These are phyloP conservation scores for Melocanna baccifera DNA, from an alignment of 176 grass and related monocot genomes.

Conservation along the genomic window DNA sequence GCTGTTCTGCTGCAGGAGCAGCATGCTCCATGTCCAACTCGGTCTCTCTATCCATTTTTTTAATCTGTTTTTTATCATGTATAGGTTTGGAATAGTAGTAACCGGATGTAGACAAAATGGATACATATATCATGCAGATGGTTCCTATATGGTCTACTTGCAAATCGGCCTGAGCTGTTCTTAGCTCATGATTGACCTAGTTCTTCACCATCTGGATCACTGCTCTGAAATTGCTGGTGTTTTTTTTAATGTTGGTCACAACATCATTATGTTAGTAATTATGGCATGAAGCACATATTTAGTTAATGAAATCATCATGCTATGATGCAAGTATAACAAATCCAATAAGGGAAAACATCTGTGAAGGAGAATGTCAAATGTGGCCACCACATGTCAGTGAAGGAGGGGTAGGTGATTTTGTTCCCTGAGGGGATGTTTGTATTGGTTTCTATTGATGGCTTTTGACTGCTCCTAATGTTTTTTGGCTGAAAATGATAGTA, in stretches of 20 bases:
- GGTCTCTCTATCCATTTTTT: constrained; percentile 11
- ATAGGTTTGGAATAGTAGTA: constrained; percentile 53
- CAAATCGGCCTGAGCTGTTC: constrained; percentile 11
- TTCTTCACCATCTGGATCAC: neutral
- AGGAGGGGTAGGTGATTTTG: neutral
- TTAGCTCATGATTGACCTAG: neutral
- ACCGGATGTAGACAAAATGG: constrained; percentile 31
- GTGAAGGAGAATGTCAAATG: neutral
- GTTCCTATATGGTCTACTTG: constrained; percentile 31
- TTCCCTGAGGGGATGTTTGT: no score
- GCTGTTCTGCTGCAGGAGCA: constrained; percentile 32
- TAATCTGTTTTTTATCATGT: constrained; percentile 43
- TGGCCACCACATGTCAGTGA: neutral
- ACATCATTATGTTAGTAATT: no score
- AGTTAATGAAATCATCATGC: neutral
- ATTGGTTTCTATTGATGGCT: no score
- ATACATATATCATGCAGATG: constrained; percentile 43
- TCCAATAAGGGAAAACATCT: neutral
- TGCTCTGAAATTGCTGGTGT: neutral
- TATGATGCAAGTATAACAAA: neutral
- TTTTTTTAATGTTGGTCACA: neutral
- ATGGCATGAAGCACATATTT: neutral
- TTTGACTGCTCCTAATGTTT: no score
- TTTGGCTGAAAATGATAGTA: no score
- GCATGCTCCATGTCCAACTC: constrained; percentile 26